Evolutionary conservation across 2,329 filamentous ascomycete species (phyloP), one percentile per base, ranked within the genome.

Genomic region (Nectriaceae sp.): DNA sequence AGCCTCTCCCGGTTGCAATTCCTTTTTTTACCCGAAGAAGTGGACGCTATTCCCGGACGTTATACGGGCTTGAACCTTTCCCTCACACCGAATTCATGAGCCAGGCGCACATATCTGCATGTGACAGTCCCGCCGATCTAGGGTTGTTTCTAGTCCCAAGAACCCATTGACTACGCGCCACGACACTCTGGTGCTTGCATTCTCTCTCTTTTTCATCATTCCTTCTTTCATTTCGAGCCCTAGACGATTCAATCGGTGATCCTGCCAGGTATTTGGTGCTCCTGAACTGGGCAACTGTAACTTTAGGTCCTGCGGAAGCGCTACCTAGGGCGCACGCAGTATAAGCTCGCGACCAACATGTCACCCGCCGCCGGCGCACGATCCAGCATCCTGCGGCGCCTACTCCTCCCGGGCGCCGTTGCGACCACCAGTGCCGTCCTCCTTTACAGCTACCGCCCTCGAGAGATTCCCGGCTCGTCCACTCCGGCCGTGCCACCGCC

Each of bases 401-500:
- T 76, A 18, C 70, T 73, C 21, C 59, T 75, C 21, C 73, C 76
- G 2, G 65, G 72, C 38, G 71, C 72, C 19, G 59, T 72, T 40
- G 70, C 69, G 39, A 67, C 70, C 20, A 73, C 75, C 21, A 72
- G 74, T 52, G 73, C 74, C 46, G 63, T 76, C 29, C 63, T 80
- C 21, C 69, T 72, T 56, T 80, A 77, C 63, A 70, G 71, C 55
- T 88, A 88, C 69, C 82, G 86, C 31, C 87, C 87, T 11, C 80
- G 85, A 61, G 83, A 88, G 65, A 87, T 90, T 51, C 87, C 87
- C 40, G 87, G 87, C 43, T 79, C 78, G 55, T 84, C 88, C 55
- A 80, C 81, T 11, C 80, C 87, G 4, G 82, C 79, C 3, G 87
- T 89, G 2, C 85, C 86, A 29, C 87, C 87, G 16, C 87, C 87